Evolutionary conservation across 441 rosid genomes (phyloP).

Genomic region (Adansonia gregorii): DNA sequence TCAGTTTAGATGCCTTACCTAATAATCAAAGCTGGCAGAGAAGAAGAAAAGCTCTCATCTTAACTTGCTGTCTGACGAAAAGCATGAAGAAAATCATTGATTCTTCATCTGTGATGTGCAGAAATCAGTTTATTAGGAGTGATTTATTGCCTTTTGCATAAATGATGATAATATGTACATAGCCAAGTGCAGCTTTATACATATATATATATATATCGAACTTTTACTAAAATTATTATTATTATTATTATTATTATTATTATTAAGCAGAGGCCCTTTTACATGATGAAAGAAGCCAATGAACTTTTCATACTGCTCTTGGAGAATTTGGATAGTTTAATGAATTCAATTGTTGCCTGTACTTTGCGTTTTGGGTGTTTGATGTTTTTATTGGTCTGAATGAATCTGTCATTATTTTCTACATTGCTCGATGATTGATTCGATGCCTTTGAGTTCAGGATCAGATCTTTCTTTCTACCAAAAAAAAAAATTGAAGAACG

Average conservation of each 20-base stretch:
- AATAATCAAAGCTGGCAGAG: neutral
- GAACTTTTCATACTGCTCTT: neutral
- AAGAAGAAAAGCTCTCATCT: neutral
- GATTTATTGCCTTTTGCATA: no score
- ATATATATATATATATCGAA: neutral
- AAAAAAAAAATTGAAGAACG: neutral
- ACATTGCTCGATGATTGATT: neutral
- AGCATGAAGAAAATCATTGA: constrained; percentile 2
- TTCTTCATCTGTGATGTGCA: neutral
- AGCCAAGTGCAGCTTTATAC: no score
- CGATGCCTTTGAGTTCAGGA: neutral
- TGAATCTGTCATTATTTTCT: neutral
- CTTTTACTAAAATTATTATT: neutral
- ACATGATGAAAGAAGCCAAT: neutral
- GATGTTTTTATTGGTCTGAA: neutral
- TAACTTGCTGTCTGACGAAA: neutral
- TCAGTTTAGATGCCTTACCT: neutral
- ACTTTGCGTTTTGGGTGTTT: neutral
- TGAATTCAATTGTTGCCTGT: neutral
- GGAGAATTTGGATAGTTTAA: neutral
- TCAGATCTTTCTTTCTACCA: neutral
- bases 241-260: no score
- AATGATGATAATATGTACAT: neutral
- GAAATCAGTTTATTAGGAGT: neutral
- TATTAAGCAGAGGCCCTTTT: neutral